A percentile compares a stretch with the other conserved stretches of the same genome.
phyloP scores from a whole-genome alignment of 768 basidiomycete species.

The Trametes maxima region DNA sequence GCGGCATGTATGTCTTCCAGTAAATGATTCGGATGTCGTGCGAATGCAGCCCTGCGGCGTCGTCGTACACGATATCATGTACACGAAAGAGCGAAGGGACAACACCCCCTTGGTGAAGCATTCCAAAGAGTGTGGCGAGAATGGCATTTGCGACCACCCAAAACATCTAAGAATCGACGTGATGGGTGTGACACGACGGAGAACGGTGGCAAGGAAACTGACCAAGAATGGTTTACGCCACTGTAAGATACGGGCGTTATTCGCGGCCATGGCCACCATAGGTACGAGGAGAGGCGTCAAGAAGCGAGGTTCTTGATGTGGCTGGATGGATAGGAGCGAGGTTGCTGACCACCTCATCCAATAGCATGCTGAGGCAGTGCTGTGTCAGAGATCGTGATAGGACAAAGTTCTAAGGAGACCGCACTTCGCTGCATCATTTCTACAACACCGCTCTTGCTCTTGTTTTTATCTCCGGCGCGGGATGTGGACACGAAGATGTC shows the following conservation, averaged over 20 bases:
- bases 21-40: slow-evolving; percentile 27
- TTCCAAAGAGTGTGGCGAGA: slow-evolving; percentile 38
- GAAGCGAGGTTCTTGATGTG: slow-evolving; percentile 45
- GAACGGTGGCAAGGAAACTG: slow-evolving; percentile 4
- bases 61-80: slow-evolving; percentile 29
- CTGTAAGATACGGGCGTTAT: slow-evolving; percentile 29
- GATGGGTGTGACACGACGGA: background rate
- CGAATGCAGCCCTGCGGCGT: background rate
- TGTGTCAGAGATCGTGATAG: background rate
- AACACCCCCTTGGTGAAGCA: slow-evolving; percentile 45
- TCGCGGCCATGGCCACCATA: slow-evolving; percentile 34
- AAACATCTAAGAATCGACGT: slow-evolving; percentile 23
- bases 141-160: slow-evolving; percentile 35
- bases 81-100: slow-evolving; percentile 41
- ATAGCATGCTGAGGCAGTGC: slow-evolving; percentile 28
- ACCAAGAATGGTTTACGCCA: slow-evolving; percentile 39
- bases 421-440: slow-evolving; percentile 14
- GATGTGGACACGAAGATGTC: background rate
- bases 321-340: slow-evolving; percentile 36
- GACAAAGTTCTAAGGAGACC: background rate
- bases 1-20: slow-evolving; percentile 47
- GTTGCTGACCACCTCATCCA: slow-evolving; percentile 36
- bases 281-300: slow-evolving; percentile 40
- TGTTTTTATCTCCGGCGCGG: background rate
- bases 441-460: slow-evolving; percentile 5